These are phyloP conservation scores for Myxozyma sirexii DNA, from an alignment of 805 yeast species.

Conservation along the genomic window DNA sequence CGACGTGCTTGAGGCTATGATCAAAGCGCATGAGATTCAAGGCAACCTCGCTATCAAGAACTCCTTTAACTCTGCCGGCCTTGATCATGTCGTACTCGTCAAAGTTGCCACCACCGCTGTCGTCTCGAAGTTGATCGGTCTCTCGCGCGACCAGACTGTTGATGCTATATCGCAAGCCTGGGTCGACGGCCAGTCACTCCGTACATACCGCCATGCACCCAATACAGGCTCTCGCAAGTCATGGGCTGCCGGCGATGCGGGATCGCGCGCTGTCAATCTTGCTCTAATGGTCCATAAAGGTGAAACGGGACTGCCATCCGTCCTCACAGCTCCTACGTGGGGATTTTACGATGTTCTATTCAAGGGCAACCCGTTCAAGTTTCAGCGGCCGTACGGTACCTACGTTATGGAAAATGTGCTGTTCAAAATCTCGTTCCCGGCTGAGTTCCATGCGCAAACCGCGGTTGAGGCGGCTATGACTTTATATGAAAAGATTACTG, in stretches of 20 bases:
- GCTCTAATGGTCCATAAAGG: conserved; percentile 57
- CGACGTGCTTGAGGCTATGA: conserved; percentile 59
- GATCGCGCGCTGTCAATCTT: conserved; percentile 59
- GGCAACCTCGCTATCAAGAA: conserved; percentile 62
- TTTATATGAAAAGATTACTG: conserved; percentile 45
- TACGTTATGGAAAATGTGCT: conserved; percentile 66
- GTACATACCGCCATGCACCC: conserved; percentile 67
- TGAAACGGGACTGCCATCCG: conserved; percentile 60
- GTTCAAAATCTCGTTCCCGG: conserved; percentile 65
- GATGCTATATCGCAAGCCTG: conserved; percentile 63
- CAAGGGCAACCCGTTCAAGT: conserved; percentile 54
- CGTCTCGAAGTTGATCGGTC: conserved; percentile 57
- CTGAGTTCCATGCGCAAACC: conserved; percentile 68
- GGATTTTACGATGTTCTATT: conserved; percentile 66
- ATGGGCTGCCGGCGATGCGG: conserved; percentile 71
- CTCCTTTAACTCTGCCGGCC: conserved; percentile 61
- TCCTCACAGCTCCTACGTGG: conserved; percentile 60
- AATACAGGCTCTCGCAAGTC: conserved; percentile 65
- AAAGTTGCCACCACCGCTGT: conserved; percentile 66
- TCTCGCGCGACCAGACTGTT: conserved; percentile 53
- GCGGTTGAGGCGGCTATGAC: conserved; percentile 61
- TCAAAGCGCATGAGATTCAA: conserved; percentile 66
- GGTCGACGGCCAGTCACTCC: conserved; percentile 60
- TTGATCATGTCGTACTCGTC: conserved; percentile 62
- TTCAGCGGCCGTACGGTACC: conserved; percentile 57